Evolutionary conservation across 2,329 filamentous ascomycete genomes (phyloP), one percentile per base, ranked within the genome.

Genomic region (Pseudophaeomoniella oleicola): DNA sequence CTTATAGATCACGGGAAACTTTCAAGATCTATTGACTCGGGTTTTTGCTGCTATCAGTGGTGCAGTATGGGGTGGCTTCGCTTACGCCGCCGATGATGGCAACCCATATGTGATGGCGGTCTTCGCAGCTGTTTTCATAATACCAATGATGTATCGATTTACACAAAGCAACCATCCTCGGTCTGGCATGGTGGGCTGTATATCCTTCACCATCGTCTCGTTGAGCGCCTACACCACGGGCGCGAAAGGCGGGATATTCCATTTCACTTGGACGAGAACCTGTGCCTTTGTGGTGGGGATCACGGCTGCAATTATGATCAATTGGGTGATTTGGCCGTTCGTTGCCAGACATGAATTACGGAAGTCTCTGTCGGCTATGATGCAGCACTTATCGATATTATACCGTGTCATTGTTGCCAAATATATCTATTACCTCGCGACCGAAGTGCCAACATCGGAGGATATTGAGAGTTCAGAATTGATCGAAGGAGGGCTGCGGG

Each of bases 251-350:
- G 61, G 64, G 1, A 49, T 59, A 3, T 50, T 54, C 2, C 46
- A 56, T 3, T 57, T 67, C 4, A 64, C 64, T 5, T 63, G 64
- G 41, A 61, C 64, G 22, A 57, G 63, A 30, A 71, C 70, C 0
- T 43, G 66, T 2, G 60, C 66, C 0, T 67, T 76, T 40, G 55
- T 73, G 2, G 50, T 72, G 15, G 72, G 71, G 2, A 65, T 71
- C 3, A 57, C 69, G 1, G 59, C 65, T 1, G 69, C 71, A 1
- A 58, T 75, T 9, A 42, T 71, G 1, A 62, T 74, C 11, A 75
- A 74, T 43, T 75, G 70, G 71, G 46, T 71, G 10, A 53, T 76
- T 3, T 76, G 72, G 72, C 72, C 72, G 2, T 76, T 76, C 42
- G 62, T 75, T 4, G 71, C 72, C 9, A 60, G 72, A 10, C 71